These are phyloP conservation scores for Ambispora gerdemannii DNA, from an alignment of 192 early-diverging fungal genomes.

Conservation along the genomic window DNA sequence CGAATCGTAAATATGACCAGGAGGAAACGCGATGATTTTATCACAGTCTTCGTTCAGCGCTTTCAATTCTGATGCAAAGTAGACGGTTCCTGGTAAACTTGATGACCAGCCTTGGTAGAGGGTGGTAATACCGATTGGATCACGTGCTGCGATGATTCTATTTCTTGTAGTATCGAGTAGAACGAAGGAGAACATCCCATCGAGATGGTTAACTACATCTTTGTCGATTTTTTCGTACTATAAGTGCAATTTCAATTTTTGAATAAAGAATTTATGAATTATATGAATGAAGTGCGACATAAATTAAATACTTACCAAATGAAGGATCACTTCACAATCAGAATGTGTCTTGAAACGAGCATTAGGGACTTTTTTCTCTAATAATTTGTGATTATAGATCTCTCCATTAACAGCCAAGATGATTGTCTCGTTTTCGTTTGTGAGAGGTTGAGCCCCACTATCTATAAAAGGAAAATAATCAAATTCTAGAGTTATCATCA, in stretches of 20 bases:
- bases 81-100: constrained; percentile 80
- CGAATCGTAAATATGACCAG: constrained; percentile 90
- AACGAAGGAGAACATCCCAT: constrained; percentile 97
- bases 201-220: constrained; percentile 81
- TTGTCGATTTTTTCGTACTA: constrained; percentile 84
- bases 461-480: constrained; percentile 46
- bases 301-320: constrained; percentile 59
- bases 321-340: constrained; percentile 96
- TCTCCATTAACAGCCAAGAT: constrained; percentile 96
- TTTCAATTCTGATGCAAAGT: constrained; percentile 95
- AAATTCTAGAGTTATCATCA: not conserved
- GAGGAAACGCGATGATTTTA: constrained; percentile 95
- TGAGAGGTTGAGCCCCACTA: constrained; percentile 93
- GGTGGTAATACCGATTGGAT: constrained; percentile 98
- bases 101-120: constrained; percentile 90
- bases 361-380: constrained; percentile 71
- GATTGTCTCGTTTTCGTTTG: constrained; percentile 83
- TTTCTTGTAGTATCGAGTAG: constrained; percentile 82
- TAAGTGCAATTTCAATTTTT: not conserved
- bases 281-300: not conserved
- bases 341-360: constrained; percentile 91
- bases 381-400: constrained; percentile 96
- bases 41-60: constrained; percentile 96
- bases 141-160: constrained; percentile 87
- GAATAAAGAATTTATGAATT: constrained; percentile 5